Conservation (phyloP, 805 yeast species). For the Cyberlindnera petersonii region DNA sequence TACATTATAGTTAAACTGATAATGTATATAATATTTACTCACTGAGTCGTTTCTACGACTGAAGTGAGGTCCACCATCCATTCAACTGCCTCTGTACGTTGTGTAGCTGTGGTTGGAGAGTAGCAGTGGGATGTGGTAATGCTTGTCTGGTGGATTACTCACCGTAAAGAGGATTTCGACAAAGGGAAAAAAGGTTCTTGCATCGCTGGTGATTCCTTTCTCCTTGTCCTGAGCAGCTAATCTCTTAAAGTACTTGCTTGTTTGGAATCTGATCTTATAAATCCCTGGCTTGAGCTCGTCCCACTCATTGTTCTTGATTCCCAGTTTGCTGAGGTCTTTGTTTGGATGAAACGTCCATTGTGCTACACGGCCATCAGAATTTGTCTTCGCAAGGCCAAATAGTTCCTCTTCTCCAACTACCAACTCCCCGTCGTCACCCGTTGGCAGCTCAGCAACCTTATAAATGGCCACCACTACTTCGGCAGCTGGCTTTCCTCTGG, state of each 20-base stretch:
- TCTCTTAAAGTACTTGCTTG: conserved; percentile 57
- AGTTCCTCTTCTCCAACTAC: conserved; percentile 36
- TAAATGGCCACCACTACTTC: conserved; percentile 67
- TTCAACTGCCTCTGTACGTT: conserved; percentile 70
- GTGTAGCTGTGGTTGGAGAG: conserved; percentile 84
- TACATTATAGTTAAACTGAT: too few species aligned
- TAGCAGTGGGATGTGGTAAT: conserved; percentile 86
- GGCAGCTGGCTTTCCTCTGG: conserved; percentile 75
- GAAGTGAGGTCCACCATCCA: too few species aligned
- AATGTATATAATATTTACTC: too few species aligned
- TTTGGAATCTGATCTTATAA: conserved; percentile 73
- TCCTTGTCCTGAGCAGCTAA: conserved; percentile 19
- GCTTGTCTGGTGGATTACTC: conserved; percentile 63
- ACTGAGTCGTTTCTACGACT: too few species aligned
- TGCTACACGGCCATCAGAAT: conserved; percentile 75
- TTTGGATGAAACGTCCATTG: conserved; percentile 55
- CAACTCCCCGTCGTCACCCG: conserved; percentile 25
- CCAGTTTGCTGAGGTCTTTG: conserved; percentile 27
- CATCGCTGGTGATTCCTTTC: conserved; percentile 26
- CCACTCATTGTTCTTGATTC: conserved; percentile 40
- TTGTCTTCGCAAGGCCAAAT: conserved; percentile 68
- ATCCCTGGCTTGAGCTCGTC: conserved; percentile 50
- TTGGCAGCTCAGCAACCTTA: conserved; percentile 24
- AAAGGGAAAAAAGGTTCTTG: conserved; percentile 75
- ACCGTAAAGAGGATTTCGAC: conserved; percentile 77